Conservation (phyloP, 1,139 yeast genomes). For the Taphrina pruni region DNA sequence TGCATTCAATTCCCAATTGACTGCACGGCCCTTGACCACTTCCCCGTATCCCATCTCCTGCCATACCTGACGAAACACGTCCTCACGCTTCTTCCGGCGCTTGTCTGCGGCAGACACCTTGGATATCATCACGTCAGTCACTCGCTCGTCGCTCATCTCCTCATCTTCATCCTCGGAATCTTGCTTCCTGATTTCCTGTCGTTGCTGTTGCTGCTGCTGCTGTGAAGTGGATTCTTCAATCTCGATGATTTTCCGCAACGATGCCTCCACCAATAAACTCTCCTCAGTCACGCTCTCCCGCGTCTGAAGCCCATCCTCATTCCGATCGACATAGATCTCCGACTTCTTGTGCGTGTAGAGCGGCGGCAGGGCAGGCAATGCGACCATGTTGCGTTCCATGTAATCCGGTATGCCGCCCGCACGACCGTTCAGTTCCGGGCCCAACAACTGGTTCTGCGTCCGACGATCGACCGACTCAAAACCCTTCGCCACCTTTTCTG, state of each 20-base stretch:
- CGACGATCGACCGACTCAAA: conserved; percentile 32
- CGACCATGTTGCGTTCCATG: conserved; percentile 33
- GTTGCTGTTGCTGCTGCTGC: background rate
- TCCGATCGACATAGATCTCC: conserved; percentile 20
- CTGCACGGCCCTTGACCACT: conserved; percentile 24
- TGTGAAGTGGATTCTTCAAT: conserved; percentile 19
- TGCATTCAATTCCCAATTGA: conserved; percentile 14
- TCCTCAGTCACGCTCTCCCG: conserved; percentile 27
- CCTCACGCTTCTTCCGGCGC: conserved; percentile 10
- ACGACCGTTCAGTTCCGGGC: conserved; percentile 36
- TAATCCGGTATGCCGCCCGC: conserved; percentile 34
- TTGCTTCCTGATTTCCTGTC: background rate
- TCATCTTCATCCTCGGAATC: conserved; percentile 13
- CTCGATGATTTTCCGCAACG: conserved; percentile 21
- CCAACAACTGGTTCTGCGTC: conserved; percentile 25
- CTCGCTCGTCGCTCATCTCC: conserved; percentile 5
- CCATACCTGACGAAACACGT: conserved; percentile 30
- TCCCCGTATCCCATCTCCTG: conserved; percentile 32
- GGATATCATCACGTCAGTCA: conserved; percentile 30
- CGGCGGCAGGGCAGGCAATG: conserved; percentile 33
- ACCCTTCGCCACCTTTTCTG: conserved; percentile 35
- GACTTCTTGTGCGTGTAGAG: conserved; percentile 33
- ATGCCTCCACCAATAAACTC: conserved; percentile 26
- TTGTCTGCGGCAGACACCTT: conserved; percentile 8
- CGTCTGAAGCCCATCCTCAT: conserved; percentile 17